phyloP scores from a whole-genome alignment of 73 alveolate species.

The Paraurostyla sp. region DNA sequence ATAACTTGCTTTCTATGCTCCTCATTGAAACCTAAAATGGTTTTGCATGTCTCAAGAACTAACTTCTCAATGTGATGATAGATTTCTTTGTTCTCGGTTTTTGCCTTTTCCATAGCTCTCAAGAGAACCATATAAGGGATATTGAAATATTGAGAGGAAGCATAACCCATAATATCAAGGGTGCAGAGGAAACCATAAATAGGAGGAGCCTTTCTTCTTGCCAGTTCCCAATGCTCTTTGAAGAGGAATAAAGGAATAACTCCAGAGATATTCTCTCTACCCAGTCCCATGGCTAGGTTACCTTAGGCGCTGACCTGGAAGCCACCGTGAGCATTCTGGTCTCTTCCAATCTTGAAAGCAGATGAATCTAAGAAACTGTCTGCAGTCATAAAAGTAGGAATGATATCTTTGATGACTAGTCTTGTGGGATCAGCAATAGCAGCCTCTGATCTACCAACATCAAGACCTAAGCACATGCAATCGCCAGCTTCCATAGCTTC shows the following conservation, averaged over 20 bases:
- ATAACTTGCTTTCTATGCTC: conserved; percentile 8
- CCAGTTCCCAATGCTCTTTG: conserved; percentile 74
- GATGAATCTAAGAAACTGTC: conserved; percentile 69
- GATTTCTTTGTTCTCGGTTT: conserved; percentile 10
- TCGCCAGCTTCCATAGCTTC: conserved; percentile 66
- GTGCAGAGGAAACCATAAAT: conserved; percentile 72
- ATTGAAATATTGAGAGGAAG: conserved; percentile 59
- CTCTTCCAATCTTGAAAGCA: conserved; percentile 24
- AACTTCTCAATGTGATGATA: conserved; percentile 14
- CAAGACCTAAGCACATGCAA: conserved; percentile 70
- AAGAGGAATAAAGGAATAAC: conserved; percentile 69
- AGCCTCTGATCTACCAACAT: conserved; percentile 74
- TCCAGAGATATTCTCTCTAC: conserved; percentile 72
- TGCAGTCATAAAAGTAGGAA: conserved; percentile 71
- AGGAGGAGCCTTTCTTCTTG: conserved; percentile 71
- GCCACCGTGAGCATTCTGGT: conserved; percentile 62
- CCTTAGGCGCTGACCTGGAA: conserved; percentile 32
- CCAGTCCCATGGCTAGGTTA: conserved; percentile 65
- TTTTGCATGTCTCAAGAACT: conserved; percentile 65
- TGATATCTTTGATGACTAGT: conserved; percentile 63
- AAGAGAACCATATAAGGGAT: conserved; percentile 64
- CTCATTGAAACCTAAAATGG: conserved; percentile 30
- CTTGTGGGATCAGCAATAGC: conserved; percentile 74
- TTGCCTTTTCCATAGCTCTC: conserved; percentile 43
- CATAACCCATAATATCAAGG: conserved; percentile 74